Conservation (phyloP, 2,329 filamentous ascomycete species). For the Fusarium buharicum region DNA sequence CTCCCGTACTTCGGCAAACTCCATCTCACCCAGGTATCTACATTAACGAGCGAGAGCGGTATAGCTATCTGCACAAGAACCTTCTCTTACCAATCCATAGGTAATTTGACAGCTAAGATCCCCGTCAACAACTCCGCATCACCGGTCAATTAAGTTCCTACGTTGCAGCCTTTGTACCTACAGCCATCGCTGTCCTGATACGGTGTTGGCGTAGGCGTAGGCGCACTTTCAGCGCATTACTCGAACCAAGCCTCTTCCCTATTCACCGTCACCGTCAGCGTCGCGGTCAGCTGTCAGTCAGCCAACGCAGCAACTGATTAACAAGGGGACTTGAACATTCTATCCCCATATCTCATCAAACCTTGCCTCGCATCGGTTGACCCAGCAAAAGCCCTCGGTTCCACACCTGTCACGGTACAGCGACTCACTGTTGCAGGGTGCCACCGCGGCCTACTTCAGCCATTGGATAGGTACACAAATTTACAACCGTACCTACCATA, state of each 20-base stretch:
- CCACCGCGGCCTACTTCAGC: background rate
- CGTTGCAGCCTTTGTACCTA: constrained; percentile 16
- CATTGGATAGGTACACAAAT: background rate
- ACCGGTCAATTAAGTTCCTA: constrained; percentile 16
- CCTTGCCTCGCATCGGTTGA: constrained; percentile 44
- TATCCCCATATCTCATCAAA: constrained; percentile 37
- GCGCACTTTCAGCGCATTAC: background rate
- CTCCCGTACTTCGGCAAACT: background rate
- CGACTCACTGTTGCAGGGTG: constrained; percentile 32
- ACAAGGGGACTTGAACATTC: constrained; percentile 8
- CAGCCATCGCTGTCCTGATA: constrained; percentile 12
- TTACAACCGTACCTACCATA: background rate
- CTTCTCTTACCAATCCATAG: background rate
- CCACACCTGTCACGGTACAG: constrained; percentile 33
- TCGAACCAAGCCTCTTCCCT: constrained; percentile 20
- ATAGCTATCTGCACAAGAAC: background rate
- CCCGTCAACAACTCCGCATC: constrained; percentile 16
- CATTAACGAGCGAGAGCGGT: background rate
- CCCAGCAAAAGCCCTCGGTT: constrained; percentile 44
- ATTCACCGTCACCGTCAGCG: background rate
- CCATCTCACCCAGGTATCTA: background rate
- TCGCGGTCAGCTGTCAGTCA: constrained; percentile 17
- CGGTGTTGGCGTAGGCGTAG: constrained; percentile 16
- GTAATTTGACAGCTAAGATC: background rate
- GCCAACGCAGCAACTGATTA: constrained; percentile 13